Base-by-base conservation (phyloP, 148 eudicot species). In the Vaccinium darrowii region DNA sequence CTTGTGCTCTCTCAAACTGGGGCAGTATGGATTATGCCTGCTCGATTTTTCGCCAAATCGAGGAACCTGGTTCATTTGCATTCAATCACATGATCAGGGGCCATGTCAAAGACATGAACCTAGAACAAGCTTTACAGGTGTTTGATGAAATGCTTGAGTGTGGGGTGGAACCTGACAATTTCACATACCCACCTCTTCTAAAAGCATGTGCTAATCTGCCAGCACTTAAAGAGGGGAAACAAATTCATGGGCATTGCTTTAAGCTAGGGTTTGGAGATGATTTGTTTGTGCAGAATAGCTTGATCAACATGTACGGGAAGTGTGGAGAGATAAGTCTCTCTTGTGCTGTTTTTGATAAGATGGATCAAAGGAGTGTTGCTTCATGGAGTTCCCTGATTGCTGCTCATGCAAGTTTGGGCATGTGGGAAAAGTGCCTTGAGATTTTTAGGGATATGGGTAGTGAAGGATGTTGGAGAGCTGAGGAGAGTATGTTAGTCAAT, bases 341-440 rank as follows among this genome's bases (percentile, higher is more conserved):
- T 49, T 89, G 84, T 88, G 86, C 89, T 81, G 91, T 90, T 87
- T 92, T 90, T 54, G 78, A 87, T 39, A 84, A 77, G 71, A 89
- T 88, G 80, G 89, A 83, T 72, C 80, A 83, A 54, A 90, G 36
- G 85, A 90, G 82, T 79, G 88, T 89, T 77, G 91, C 90, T 84
- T 89, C 94, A 39, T 92, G 92, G 94, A 86, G 94, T 89, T 90
- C 91, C 54, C 90, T 90, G 27, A 85, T 92, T 85, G 84, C 91
- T 43, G 89, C 89, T 65, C 88, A 89, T 83, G 90, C 90, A 69
- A 85, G 84, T 79, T 76, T 67, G 84, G 89, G 89, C 21, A 79
- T 89, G 88, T 92, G 91, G 92, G 49, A 72, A 71, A 89, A 90
- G 49, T 90, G 94, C 82, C 81, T 90, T 7, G 78, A 78, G 81